A percentile compares a stretch with the other conserved stretches of the same genome.
Evolutionary conservation across 106 monocot species (phyloP).

Genomic region (Hemerocallis citrina): DNA sequence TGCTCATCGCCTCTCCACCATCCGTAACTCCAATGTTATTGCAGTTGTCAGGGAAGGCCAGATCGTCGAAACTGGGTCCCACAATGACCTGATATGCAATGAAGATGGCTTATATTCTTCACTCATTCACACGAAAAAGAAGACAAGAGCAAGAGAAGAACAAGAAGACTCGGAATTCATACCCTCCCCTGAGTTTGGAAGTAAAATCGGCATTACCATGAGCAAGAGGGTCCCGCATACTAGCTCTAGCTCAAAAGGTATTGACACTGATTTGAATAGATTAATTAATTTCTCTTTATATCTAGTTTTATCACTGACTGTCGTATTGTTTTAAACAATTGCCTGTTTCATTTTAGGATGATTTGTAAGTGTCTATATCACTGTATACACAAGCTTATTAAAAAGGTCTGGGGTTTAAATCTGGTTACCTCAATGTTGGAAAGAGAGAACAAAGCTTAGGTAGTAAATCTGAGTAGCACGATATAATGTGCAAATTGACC

Average conservation of each 20-base stretch:
- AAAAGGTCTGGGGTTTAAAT: no score
- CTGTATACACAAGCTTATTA: no score
- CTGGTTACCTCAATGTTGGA: no score
- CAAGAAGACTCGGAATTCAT: background rate
- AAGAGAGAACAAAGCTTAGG: no score
- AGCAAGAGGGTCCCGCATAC: conserved; percentile 20
- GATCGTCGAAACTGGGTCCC: conserved; percentile 41
- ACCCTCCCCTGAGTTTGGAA: background rate
- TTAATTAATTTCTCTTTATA: no score
- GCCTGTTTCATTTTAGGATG: no score
- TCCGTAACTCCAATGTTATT: conserved; percentile 41
- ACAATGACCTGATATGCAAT: conserved; percentile 31
- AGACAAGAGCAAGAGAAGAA: background rate
- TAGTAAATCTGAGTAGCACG: no score
- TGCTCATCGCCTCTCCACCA: conserved; percentile 59
- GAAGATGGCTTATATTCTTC: conserved; percentile 32
- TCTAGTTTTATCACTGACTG: no score
- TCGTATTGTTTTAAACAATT: no score
- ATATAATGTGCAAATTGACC: no score
- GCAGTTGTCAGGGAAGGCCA: conserved; percentile 31
- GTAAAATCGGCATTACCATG: conserved; percentile 24
- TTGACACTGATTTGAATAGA: background rate
- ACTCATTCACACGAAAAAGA: conserved; percentile 26
- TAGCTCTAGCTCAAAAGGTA: conserved; percentile 25
- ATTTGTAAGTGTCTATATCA: no score